Evolutionary conservation across 1,284 basidiomycete genomes (phyloP), one percentile per base, ranked within the genome.

Genomic region (Pseudomicrostroma phylloplanum): DNA sequence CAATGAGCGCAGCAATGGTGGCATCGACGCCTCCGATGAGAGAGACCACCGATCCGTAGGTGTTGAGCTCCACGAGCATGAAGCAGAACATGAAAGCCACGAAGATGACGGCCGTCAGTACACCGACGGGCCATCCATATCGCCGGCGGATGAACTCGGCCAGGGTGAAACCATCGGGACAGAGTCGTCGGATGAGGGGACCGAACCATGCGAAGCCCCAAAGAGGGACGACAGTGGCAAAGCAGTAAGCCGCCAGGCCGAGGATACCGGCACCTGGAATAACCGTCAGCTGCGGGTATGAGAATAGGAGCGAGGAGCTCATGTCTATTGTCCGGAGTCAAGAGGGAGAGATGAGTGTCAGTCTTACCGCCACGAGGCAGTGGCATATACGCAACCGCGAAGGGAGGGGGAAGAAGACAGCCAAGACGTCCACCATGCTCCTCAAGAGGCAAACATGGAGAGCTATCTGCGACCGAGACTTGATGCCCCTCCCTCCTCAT

Each of bases 71-170:
- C 61, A 73, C 71, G 30, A 78, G 68, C 76, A 77, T 77, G 63
- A 79, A 79, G 69, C 76, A 78, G 56, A 79, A 71, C 76, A 79
- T 79, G 65, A 79, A 79, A 7, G 69, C 77, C 26, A 75, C 70
- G 60, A 79, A 79, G 57, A 76, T 70, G 12, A 78, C 39, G 7
- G 67, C 73, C 23, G 71, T 69, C 3, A 78, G 67, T 17, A 77
- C 67, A 56, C 77, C 77, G 40, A 78, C 66, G 15, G 74, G 72
- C 74, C 70, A 76, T 36, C 78, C 78, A 60, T 70, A 79, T 30
- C 78, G 67, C 21, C 71, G 67, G 25, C 78, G 72, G 15, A 79
- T 74, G 66, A 68, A 79, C 63, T 79, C 74, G 57, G 74, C 55
- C 4, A 79, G 67, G 13, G 78, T 78, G 65, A 79, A 79, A 39